A percentile compares a stretch with the other conserved stretches of the same genome.
phyloP scores from a whole-genome alignment of 2,329 filamentous ascomycete genomes.

The Ceratocystis ficicola region DNA sequence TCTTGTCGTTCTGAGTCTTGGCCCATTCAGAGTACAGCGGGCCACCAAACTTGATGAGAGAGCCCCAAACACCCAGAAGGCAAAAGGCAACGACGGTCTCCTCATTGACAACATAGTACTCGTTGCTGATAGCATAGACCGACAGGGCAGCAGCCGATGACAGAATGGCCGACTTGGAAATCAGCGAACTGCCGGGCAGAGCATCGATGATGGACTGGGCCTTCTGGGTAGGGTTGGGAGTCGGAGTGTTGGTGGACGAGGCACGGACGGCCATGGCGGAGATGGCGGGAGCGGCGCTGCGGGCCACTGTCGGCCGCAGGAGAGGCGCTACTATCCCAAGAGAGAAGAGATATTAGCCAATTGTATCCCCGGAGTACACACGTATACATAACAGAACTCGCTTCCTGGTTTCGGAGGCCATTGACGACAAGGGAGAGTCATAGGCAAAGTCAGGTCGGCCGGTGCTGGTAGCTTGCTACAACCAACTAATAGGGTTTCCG shows the following conservation, averaged over 20 bases:
- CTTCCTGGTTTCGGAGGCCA: background rate
- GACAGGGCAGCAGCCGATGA: constrained; percentile 83
- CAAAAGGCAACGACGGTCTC: constrained; percentile 91
- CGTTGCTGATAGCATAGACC: constrained; percentile 94
- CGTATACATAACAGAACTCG: background rate
- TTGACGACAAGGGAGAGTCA: background rate
- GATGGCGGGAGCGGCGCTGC: constrained; percentile 63
- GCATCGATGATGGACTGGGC: constrained; percentile 90
- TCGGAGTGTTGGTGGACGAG: constrained; percentile 54
- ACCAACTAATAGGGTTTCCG: background rate
- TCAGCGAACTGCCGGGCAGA: constrained; percentile 78
- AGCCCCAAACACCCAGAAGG: constrained; percentile 84
- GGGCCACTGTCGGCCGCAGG: constrained; percentile 69
- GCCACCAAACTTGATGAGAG: constrained; percentile 84
- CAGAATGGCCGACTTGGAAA: constrained; percentile 95
- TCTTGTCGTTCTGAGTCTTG: constrained; percentile 75
- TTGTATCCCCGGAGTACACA: background rate
- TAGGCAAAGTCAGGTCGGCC: too few species aligned
- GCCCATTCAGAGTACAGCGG: constrained; percentile 91
- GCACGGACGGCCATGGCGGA: constrained; percentile 49
- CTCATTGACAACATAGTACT: constrained; percentile 99
- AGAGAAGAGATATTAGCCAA: constrained; percentile 17
- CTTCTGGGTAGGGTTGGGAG: constrained; percentile 91
- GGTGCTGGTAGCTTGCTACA: too few species aligned
- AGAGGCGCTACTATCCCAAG: constrained; percentile 63